Evolutionary conservation across 495 filamentous ascomycete species (phyloP).

Genomic region (Xylaria curta): DNA sequence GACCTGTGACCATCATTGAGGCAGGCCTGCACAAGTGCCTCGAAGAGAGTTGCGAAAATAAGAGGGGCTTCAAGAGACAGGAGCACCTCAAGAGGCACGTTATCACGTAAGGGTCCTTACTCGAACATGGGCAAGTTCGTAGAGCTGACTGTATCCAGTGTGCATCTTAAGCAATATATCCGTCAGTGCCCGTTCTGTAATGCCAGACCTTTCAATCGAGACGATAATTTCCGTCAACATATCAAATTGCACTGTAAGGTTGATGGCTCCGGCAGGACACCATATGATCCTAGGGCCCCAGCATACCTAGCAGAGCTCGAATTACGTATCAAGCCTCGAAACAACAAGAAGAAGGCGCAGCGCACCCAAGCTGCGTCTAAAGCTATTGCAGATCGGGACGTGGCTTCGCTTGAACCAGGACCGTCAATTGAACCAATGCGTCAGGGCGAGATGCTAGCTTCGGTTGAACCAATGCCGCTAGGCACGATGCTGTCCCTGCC

Average conservation of each 20-base stretch:
- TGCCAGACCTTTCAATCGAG: slow-evolving; percentile 37
- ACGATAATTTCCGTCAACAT: slow-evolving; percentile 48
- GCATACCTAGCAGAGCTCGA: no score
- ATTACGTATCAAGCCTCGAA: no score
- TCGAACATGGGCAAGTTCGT: neutral
- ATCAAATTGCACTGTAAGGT: slow-evolving; percentile 44
- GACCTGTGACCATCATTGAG: no score
- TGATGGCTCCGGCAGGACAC: no score
- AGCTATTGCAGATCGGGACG: neutral
- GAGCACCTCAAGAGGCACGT: slow-evolving; percentile 72
- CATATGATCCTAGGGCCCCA: no score
- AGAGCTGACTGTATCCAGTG: slow-evolving; percentile 3
- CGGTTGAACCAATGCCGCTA: no score
- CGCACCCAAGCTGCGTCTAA: neutral
- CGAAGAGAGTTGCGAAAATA: slow-evolving; percentile 46
- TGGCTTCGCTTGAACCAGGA: no score
- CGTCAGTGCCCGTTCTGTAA: slow-evolving; percentile 42
- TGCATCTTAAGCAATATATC: neutral
- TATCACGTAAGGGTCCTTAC: slow-evolving; percentile 55
- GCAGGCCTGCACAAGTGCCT: slow-evolving; percentile 35
- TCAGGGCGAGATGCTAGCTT: no score
- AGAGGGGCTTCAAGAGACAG: slow-evolving; percentile 62
- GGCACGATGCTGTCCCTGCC: neutral
- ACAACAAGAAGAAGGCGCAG: no score
- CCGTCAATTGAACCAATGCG: no score